Conservation (phyloP, 2,329 filamentous ascomycete species). For the Helminthosporium solani region DNA sequence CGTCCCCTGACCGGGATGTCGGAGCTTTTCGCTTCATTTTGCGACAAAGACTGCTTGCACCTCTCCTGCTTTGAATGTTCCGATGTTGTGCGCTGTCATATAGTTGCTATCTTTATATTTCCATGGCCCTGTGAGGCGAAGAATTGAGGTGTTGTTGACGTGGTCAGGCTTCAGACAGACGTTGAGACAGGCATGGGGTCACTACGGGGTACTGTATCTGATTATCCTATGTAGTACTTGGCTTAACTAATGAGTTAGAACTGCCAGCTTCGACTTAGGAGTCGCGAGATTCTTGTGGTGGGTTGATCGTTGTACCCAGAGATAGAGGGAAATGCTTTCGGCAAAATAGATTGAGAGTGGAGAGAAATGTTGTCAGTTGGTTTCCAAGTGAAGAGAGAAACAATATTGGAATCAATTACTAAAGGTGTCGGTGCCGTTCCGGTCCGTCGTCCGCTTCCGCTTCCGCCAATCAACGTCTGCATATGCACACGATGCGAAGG, state of each 20-base stretch:
- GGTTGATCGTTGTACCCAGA: no score
- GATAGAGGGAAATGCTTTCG: no score
- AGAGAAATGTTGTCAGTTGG: no score
- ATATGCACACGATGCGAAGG: background rate
- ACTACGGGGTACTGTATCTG: no score
- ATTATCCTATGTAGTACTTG: no score
- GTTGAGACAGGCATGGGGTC: background rate
- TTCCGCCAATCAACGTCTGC: background rate
- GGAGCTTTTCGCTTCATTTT: slow-evolving; percentile 25
- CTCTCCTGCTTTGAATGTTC: slow-evolving; percentile 11
- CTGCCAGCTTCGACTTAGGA: no score
- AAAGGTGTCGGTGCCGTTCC: background rate
- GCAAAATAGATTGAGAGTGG: no score
- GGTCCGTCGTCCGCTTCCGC: background rate
- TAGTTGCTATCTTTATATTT: slow-evolving; percentile 10
- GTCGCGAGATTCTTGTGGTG: no score
- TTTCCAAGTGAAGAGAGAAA: background rate
- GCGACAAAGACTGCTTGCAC: slow-evolving; percentile 12
- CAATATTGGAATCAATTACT: background rate
- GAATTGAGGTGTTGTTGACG: background rate
- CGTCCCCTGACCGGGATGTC: slow-evolving; percentile 35
- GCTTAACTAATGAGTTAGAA: no score
- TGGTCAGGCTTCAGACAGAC: background rate
- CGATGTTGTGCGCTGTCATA: slow-evolving; percentile 19
- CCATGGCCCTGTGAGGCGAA: background rate